Evolutionary conservation across 1,284 basidiomycete species (phyloP), one percentile per base, ranked within the genome.

Genomic region (Tremellales sp.): DNA sequence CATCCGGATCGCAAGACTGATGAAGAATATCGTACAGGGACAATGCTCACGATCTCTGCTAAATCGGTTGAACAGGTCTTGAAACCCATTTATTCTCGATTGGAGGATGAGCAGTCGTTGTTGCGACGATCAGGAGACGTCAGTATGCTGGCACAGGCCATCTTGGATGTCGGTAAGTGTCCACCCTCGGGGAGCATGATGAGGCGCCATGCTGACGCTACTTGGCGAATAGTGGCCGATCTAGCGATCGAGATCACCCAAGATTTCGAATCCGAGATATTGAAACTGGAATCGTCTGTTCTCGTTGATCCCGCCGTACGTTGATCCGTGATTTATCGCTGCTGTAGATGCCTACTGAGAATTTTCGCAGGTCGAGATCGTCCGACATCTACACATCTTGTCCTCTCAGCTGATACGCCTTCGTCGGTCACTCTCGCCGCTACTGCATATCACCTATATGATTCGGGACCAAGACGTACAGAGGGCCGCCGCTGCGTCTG

Each of bases 331-430:
- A 10, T 10, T 31, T 16, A 31, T 16, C 10, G 16, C 16, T 31
- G 10, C 29, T 18, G 34, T 19, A 21, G 8, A 24, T 10, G 22
- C 27, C 18, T 24, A 21, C 24, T 16, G 10, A 10, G 10, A 10
- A 10, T 31, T 37, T 14, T 34, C n/a, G 5, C 49, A 72, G 58
- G 66, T 72, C 50, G 66, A 70, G 37, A 68, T 64, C n/a, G 72
- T 73, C 14, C 66, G 70, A 32, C 65, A 69, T 43, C 57, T 73
- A 4, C 69, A 71, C 52, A 60, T 72, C 47, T 59, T 73, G 25
- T 68, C 68, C 8, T 71, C 70, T 29, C 72, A 72, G 54, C 61
- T 73, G 8, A 68, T 70, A 39, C 65, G 72, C 5, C 61, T 72
- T 14, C 58, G 67, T 29, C 58, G 72, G 24, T 61, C 65, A 4